Base-by-base conservation (phyloP, 495 filamentous ascomycete genomes). In the Pseudomonodictys pantanalensis region DNA sequence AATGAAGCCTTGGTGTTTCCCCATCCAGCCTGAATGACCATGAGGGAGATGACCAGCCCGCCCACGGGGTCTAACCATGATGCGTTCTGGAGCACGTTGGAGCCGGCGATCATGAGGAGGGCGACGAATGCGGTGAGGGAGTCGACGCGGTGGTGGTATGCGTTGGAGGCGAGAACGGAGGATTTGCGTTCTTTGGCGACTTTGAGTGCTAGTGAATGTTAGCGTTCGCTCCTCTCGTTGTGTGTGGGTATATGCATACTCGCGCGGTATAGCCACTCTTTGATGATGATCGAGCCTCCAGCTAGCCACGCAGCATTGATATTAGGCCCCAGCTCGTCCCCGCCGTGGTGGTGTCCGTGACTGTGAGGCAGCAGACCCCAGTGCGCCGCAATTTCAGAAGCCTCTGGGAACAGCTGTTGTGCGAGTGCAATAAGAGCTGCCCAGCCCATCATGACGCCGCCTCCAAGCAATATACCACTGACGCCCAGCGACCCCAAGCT, bases 31-130 rank as follows among this genome's bases (percentile, higher is more conserved):
- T 85, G 88, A 67, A 97, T 86, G 22, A 98, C 92, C 84, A 98
- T 87, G 38, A 90, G 69, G 25, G 91, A 95, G 52, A 98, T 96
- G 23, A 96, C 70, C 18, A 97, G 79, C 11, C 93, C 91, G 42
- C 93, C 93, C 48, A 96, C 86, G n/a, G 93, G 91, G 74, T 98
- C 95, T 41, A 97, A 80, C 91, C 91, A 97, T 42, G 85, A 79
- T 38, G 90, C 89, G 64, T 92, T 85, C 24, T 83, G 76, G 33
- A 96, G 81, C 46, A 96, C 72, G 71, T 96, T 92, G n/a, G 89
- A 89, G 28, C 90, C 92, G 25, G 87, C 82, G 67, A 98, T 96
- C 17, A 88, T 91, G 46, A 85, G 73, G 12, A 98, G 79, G 10
- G 93, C 93, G 48, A 97, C 93, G 62, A 98, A 87, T 46, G 91